These are phyloP conservation scores for Microbotryum saponariae DNA, from an alignment of 1,284 basidiomycete genomes.

Conservation along the genomic window DNA sequence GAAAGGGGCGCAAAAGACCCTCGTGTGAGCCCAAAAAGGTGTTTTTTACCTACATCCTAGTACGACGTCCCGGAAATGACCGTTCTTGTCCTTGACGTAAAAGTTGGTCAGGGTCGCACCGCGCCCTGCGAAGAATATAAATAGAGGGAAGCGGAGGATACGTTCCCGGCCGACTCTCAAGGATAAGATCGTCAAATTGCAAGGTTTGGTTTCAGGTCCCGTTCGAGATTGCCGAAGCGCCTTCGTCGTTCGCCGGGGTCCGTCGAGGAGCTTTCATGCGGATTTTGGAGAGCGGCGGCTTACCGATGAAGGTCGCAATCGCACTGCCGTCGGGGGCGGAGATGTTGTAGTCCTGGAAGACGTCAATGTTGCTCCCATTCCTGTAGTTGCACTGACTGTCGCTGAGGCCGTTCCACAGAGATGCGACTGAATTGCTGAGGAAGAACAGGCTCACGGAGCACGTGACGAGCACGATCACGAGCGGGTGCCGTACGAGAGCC, in stretches of 20 bases:
- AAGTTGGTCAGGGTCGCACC: conserved; percentile 36
- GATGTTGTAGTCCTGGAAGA: conserved; percentile 10
- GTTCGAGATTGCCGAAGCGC: background rate
- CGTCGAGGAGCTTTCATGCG: background rate
- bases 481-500: background rate
- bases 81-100: conserved; percentile 36
- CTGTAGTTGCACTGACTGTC: conserved; percentile 1
- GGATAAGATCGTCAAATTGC: background rate
- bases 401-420: background rate
- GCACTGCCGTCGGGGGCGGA: background rate
- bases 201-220: background rate
- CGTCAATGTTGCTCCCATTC: conserved; percentile 15
- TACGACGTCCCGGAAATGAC: conserved; percentile 33
- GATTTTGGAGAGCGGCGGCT: background rate
- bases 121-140: conserved; percentile 23
- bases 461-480: background rate
- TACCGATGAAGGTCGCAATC: conserved; percentile 15
- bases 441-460: background rate
- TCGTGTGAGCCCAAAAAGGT: too few relatives aligned
- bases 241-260: too few relatives aligned
- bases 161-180: background rate
- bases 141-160: conserved; percentile 5
- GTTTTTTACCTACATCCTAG: conserved; percentile 10
- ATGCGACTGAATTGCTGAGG: background rate
- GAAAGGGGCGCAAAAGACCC: background rate